Percentiles rank a stretch among this genome's conserved stretches.
These are phyloP conservation scores for Dissophora globulifera DNA, from an alignment of 192 early-diverging fungal species.

Conservation along the genomic window DNA sequence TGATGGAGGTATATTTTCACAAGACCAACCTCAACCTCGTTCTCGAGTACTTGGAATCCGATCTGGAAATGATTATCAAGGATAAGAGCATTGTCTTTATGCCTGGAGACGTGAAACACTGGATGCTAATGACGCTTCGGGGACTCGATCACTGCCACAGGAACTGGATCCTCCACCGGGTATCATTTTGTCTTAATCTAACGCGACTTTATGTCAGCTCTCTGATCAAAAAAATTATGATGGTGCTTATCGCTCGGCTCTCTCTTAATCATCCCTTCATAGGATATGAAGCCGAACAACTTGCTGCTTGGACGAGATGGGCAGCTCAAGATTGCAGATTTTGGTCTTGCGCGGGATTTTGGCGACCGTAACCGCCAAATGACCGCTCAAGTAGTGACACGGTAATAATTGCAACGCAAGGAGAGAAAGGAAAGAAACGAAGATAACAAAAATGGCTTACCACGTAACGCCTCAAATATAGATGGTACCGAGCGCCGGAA, in stretches of 20 bases:
- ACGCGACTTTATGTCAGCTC: too few relatives aligned
- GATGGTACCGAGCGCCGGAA: conserved; percentile 98
- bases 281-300: conserved; percentile 93
- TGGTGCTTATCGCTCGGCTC: too few relatives aligned
- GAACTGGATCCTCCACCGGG: conserved; percentile 90
- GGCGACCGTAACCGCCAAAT: conserved; percentile 81
- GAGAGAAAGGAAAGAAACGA: too few relatives aligned
- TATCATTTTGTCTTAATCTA: too few relatives aligned
- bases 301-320: conserved; percentile 85
- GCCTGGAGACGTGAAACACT: conserved; percentile 93
- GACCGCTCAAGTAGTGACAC: conserved; percentile 95
- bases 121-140: conserved; percentile 96
- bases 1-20: conserved; percentile 93
- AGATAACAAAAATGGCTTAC: too few relatives aligned
- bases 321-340: conserved; percentile 97
- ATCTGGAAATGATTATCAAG: conserved; percentile 97
- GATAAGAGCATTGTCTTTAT: conserved; percentile 90
- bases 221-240: too few relatives aligned
- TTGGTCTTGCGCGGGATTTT: conserved; percentile 97
- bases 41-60: conserved; percentile 93
- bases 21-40: conserved; percentile 93
- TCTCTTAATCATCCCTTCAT: too few relatives aligned
- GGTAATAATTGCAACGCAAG: conserved; percentile 40
- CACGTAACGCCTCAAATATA: too few relatives aligned
- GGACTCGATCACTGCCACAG: conserved; percentile 93